Evolutionary conservation across 176 grass and related monocot species (phyloP).

Genomic region (Pontederia paniculata): DNA sequence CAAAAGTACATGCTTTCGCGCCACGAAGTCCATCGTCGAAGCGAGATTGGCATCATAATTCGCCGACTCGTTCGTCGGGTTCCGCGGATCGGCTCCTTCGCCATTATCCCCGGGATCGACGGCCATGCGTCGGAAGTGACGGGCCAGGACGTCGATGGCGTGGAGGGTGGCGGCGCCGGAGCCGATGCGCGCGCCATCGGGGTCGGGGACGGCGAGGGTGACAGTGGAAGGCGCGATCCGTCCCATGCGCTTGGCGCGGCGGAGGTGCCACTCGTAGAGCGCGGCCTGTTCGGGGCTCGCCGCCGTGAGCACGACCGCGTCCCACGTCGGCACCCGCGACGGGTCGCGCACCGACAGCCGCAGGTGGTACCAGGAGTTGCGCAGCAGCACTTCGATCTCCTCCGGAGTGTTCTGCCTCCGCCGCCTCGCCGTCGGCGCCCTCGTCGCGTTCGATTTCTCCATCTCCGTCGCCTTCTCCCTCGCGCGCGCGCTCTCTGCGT

Average conservation of each 20-base stretch:
- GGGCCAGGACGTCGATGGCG: slow-evolving; percentile 42
- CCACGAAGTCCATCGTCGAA: slow-evolving; percentile 27
- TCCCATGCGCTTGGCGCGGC: slow-evolving; percentile 38
- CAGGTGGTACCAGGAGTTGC: slow-evolving; percentile 72
- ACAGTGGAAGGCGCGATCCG: slow-evolving; percentile 55
- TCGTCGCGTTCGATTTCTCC: background rate
- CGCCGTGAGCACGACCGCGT: slow-evolving; percentile 71
- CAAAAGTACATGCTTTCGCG: slow-evolving; percentile 62
- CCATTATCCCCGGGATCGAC: slow-evolving; percentile 8
- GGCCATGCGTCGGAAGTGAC: slow-evolving; percentile 45
- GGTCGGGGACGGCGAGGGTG: slow-evolving; percentile 68
- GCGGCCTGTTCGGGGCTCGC: slow-evolving; percentile 74
- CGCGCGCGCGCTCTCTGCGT: background rate
- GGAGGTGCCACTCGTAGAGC: slow-evolving; percentile 72
- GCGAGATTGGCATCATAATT: slow-evolving; percentile 9
- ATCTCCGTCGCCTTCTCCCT: background rate
- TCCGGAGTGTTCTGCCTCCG: slow-evolving; percentile 28
- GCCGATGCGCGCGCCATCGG: slow-evolving; percentile 78
- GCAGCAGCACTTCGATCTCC: slow-evolving; percentile 48
- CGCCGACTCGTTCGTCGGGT: slow-evolving; percentile 5
- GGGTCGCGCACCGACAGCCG: slow-evolving; percentile 66
- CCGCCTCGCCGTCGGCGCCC: background rate
- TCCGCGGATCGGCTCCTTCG: slow-evolving; percentile 18
- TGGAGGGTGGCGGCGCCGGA: slow-evolving; percentile 91
- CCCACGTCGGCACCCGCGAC: slow-evolving; percentile 60